Conservation (phyloP, 306 rosid species). For the Medicago lupulina region DNA sequence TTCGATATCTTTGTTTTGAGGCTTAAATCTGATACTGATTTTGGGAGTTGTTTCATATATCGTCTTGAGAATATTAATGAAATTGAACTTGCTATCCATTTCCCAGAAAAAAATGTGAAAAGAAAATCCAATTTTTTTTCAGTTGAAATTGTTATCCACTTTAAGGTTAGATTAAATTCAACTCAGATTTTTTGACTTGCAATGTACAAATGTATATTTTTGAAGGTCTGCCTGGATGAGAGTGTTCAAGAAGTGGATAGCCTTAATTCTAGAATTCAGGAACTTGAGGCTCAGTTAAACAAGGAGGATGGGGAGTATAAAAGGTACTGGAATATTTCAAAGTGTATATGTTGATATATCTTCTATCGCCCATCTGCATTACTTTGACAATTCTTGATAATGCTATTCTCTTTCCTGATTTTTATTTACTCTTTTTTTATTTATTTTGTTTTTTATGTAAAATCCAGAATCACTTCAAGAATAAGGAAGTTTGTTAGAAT, state of each 20-base stretch:
- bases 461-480: constrained; percentile 73
- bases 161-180: constrained; percentile 10
- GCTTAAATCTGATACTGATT: neutral
- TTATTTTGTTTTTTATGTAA: constrained; percentile 45
- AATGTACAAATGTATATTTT: constrained; percentile 35
- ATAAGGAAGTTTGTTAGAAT: constrained; percentile 77
- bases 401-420: constrained; percentile 36
- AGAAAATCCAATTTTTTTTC: constrained; percentile 13
- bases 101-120: constrained; percentile 23
- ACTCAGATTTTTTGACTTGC: constrained; percentile 31
- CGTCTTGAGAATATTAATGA: constrained; percentile 29
- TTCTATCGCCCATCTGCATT: constrained; percentile 21
- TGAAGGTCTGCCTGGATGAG: constrained; percentile 72
- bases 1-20: constrained; percentile 21
- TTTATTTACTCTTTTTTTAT: constrained; percentile 28
- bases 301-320: constrained; percentile 77
- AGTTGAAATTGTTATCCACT: constrained; percentile 21
- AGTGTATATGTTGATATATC: constrained; percentile 30
- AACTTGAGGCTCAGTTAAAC: constrained; percentile 78
- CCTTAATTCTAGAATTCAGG: constrained; percentile 88
- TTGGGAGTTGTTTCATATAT: constrained; percentile 21
- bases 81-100: constrained; percentile 28
- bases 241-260: constrained; percentile 78
- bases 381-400: constrained; percentile 32
- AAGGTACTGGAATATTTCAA: constrained; percentile 54